Percentiles rank a stretch among this genome's conserved stretches.
Conservation (phyloP, 1,284 basidiomycete species). For the Gymnopus androsaceus region DNA sequence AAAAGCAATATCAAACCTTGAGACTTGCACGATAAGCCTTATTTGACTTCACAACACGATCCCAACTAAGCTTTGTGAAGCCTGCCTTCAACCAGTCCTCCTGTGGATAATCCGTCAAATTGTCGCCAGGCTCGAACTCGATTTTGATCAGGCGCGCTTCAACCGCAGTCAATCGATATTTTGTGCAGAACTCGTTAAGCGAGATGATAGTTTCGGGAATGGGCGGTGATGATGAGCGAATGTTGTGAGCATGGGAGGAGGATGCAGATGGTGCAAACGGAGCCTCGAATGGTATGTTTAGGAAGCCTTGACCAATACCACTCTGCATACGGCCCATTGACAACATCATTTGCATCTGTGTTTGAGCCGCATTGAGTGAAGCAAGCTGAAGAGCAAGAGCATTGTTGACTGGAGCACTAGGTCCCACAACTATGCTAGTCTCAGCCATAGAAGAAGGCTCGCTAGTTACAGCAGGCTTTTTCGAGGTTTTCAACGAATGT, state of each 20-base stretch:
- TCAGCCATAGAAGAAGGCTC: neutral
- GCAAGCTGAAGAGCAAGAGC: too few species aligned
- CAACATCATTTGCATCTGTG: too few species aligned
- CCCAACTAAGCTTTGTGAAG: neutral
- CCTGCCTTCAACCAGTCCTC: neutral
- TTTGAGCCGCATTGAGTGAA: too few species aligned
- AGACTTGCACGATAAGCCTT: neutral
- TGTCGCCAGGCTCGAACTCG: neutral
- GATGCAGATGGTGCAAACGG: too few species aligned
- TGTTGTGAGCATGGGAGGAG: too few species aligned
- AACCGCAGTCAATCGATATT: neutral
- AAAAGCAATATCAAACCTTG: too few species aligned
- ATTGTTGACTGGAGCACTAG: neutral
- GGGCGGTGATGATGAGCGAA: neutral
- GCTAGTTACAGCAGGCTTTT: neutral
- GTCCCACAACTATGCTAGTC: neutral
- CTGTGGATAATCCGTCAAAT: neutral
- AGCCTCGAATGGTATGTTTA: too few species aligned
- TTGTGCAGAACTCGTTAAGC: neutral
- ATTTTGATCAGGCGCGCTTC: neutral
- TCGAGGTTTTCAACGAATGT: neutral
- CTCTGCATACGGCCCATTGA: too few species aligned
- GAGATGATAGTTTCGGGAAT: neutral
- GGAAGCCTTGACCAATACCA: too few species aligned
- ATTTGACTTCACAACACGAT: neutral